Evolutionary conservation across 2,329 filamentous ascomycete species (phyloP).

Genomic region (Amphichorda felina): DNA sequence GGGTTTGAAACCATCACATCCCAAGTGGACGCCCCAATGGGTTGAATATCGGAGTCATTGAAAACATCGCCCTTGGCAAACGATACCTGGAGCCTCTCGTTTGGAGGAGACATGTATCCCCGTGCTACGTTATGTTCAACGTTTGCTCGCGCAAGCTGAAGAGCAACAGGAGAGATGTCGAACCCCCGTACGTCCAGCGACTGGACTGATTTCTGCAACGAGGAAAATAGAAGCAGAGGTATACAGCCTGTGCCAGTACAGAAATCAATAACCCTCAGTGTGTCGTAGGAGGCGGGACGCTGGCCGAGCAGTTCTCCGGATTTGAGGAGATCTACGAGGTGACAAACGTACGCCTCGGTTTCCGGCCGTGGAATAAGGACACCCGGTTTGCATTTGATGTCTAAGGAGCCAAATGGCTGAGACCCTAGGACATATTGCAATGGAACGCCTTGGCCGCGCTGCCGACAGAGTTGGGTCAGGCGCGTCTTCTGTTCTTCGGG

Average conservation of each 20-base stretch:
- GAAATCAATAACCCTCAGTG: slow-evolving; percentile 62
- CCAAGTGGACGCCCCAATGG: slow-evolving; percentile 14
- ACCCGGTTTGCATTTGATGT: slow-evolving; percentile 63
- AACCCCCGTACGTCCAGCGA: slow-evolving; percentile 50
- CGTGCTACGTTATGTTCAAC: slow-evolving; percentile 32
- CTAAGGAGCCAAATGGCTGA: slow-evolving; percentile 76
- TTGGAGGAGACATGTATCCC: slow-evolving; percentile 10
- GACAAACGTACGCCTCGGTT: slow-evolving; percentile 55
- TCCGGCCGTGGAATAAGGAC: slow-evolving; percentile 80
- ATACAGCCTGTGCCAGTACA: slow-evolving; percentile 93
- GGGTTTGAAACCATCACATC: slow-evolving; percentile 81
- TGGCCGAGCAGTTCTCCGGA: slow-evolving; percentile 6
- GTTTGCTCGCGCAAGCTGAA: slow-evolving; percentile 57
- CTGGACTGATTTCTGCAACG: slow-evolving; percentile 32
- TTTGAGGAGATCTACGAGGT: slow-evolving; percentile 37
- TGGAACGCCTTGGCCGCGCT: slow-evolving; percentile 53
- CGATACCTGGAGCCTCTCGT: slow-evolving; percentile 15
- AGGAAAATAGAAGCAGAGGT: slow-evolving; percentile 58
- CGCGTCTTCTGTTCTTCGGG: slow-evolving; percentile 6
- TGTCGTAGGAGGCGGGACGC: slow-evolving; percentile 3
- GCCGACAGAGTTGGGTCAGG: slow-evolving; percentile 30
- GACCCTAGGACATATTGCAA: slow-evolving; percentile 83
- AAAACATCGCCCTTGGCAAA: slow-evolving; percentile 42
- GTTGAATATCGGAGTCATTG: slow-evolving; percentile 21
- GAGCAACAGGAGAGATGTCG: slow-evolving; percentile 57